These are phyloP conservation scores for Cladobotryum mycophilum DNA, from an alignment of 2,329 filamentous ascomycete genomes.

Conservation along the genomic window DNA sequence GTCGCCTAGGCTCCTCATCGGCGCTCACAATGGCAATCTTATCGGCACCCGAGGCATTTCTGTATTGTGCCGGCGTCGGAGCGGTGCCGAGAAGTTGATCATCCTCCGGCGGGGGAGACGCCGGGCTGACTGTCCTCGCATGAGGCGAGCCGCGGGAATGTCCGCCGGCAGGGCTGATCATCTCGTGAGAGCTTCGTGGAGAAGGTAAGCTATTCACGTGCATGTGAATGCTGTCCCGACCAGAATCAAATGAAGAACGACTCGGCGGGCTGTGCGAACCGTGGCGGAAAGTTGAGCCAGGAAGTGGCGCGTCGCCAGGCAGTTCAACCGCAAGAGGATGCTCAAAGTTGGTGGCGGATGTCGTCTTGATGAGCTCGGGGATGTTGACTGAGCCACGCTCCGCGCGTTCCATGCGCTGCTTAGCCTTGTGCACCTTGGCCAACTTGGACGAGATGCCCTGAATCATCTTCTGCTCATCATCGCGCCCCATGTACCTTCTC, in stretches of 20 bases:
- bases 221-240: slow-evolving; percentile 43
- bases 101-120: slow-evolving; percentile 31
- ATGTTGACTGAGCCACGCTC: slow-evolving; percentile 41
- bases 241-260: slow-evolving; percentile 53
- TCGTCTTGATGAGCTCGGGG: slow-evolving; percentile 39
- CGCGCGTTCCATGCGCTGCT: slow-evolving; percentile 61
- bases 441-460: slow-evolving; percentile 71
- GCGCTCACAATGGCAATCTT: slow-evolving; percentile 59
- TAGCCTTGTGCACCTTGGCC: slow-evolving; percentile 74
- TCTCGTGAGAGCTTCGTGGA: slow-evolving; percentile 46
- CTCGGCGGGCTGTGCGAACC: slow-evolving; percentile 33
- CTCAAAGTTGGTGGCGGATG: slow-evolving; percentile 32
- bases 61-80: slow-evolving; percentile 54
- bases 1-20: slow-evolving; percentile 49
- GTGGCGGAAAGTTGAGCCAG: slow-evolving; percentile 22
- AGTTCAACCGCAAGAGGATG: slow-evolving; percentile 51
- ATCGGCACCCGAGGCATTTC: slow-evolving; percentile 53
- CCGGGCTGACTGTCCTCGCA: slow-evolving; percentile 24
- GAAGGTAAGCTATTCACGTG: slow-evolving; percentile 33
- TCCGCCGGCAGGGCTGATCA: slow-evolving; percentile 29
- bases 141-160: slow-evolving; percentile 23
- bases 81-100: slow-evolving; percentile 50
- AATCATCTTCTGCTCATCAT: slow-evolving; percentile 70
- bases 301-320: slow-evolving; percentile 47
- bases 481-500: slow-evolving; percentile 69